Evolutionary conservation across 1,139 yeast genomes (phyloP), one percentile per base, ranked within the genome.

Genomic region (Protomyces inundatus): DNA sequence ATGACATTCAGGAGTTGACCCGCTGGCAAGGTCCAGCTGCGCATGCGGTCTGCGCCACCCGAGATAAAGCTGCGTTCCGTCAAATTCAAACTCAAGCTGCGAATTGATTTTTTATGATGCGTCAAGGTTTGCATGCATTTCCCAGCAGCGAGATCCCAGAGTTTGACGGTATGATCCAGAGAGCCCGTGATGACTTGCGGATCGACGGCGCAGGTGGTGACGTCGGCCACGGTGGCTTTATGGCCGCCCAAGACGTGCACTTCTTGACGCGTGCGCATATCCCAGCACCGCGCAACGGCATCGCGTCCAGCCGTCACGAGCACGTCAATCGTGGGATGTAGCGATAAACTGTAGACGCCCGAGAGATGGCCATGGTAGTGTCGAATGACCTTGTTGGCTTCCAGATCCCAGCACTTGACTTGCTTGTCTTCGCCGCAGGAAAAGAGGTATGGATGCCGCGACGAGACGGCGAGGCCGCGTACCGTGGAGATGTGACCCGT

Each of bases 341-440:
- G 74, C 64, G 85, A 90, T 62, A 90, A 79, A 0, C 95, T 80
- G 72, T 89, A 90, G 1, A 95, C 89, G 2, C 97, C 96, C 30
- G 96, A 89, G 36, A 90, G 80, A 75, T 93, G 98, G 3, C 98
- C 99, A 74, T 91, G 95, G 73, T 89, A 95, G 70, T 90, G 90
- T 64, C 98, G 79, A 14, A 90, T 83, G 1, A 89, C 85, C 70
- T 84, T 83, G 69, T 93, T 89, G 70, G 86, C 82, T 74, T 93
- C 98, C 70, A 95, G 78, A 76, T 95, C 98, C 97, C 98, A 95
- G 75, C 98, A 91, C 71, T 90, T 84, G n/a, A 90, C 90, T 48
- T 90, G 82, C 73, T 91, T 91, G 75, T 95, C 99, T 73, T 93
- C 98, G 46, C 97, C 88, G 35, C 95, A 95, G 9, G 95, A 84